phyloP scores from a whole-genome alignment of 306 rosid species.

The Oemleria cerasiformis region DNA sequence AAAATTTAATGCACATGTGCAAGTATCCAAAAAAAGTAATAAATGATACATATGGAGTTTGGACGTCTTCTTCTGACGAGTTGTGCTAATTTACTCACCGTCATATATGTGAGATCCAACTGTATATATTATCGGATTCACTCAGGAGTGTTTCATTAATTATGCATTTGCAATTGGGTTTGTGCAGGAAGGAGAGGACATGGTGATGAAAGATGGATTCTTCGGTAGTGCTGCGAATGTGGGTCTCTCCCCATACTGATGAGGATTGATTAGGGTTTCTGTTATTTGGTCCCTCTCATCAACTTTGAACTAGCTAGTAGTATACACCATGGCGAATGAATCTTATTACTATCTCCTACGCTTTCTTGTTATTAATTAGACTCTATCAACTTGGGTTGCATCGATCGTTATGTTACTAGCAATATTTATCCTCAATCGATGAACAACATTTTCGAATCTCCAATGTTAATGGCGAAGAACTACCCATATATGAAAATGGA shows the following conservation, averaged over 20 bases:
- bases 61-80: no score
- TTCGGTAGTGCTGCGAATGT: constrained; percentile 48
- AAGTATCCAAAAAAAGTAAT: neutral
- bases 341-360: neutral
- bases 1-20: neutral
- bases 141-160: neutral
- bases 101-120: no score
- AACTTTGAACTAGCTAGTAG: neutral
- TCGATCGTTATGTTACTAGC: neutral
- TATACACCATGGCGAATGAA: neutral
- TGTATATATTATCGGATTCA: no score
- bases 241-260: constrained; percentile 75
- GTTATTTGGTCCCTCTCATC: constrained; percentile 4
- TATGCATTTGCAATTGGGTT: constrained; percentile 4
- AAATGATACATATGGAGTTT: no score
- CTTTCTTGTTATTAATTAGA: neutral
- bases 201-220: constrained; percentile 69
- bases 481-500: neutral
- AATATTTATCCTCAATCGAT: neutral
- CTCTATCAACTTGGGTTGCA: constrained; percentile 3
- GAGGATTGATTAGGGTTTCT: constrained; percentile 17
- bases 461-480: neutral
- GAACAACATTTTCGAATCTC: neutral
- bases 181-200: constrained; percentile 75
- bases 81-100: no score